Conservation (phyloP, 129 eudicot species). For the Flaveria bidentis region DNA sequence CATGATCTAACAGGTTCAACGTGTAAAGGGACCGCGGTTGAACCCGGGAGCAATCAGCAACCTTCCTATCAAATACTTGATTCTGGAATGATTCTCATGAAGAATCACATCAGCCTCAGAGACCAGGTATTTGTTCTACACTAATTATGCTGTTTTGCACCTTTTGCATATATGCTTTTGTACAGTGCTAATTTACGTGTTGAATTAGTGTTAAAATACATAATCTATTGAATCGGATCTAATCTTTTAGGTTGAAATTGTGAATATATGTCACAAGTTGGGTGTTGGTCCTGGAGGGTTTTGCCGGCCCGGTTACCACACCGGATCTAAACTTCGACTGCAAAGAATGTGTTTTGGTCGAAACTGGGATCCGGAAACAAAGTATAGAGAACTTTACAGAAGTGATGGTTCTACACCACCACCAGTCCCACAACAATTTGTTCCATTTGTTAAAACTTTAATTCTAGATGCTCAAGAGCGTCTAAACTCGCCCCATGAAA, state of each 20-base stretch:
- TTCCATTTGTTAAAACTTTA: conserved; percentile 36
- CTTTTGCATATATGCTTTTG: neutral
- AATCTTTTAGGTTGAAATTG: conserved; percentile 39
- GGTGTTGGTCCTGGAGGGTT: conserved; percentile 61
- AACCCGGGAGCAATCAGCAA: neutral
- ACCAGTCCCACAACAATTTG: conserved; percentile 40
- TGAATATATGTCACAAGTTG: conserved; percentile 46
- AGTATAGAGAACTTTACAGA: conserved; percentile 25
- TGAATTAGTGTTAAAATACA: neutral
- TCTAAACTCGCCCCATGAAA: conserved; percentile 23
- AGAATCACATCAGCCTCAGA: conserved; percentile 33
- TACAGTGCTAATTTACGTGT: neutral
- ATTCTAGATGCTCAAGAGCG: conserved; percentile 42
- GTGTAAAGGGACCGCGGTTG: neutral
- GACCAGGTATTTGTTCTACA: conserved; percentile 49
- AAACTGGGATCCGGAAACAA: conserved; percentile 61
- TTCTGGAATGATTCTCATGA: conserved; percentile 63
- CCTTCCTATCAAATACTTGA: conserved; percentile 35
- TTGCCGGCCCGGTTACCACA: conserved; percentile 50
- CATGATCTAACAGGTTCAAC: neutral
- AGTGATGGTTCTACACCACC: conserved; percentile 44
- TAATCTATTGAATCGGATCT: neutral
- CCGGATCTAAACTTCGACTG: conserved; percentile 48
- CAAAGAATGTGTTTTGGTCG: conserved; percentile 67
- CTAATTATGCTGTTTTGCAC: neutral